phyloP scores from a whole-genome alignment of 228 moss, liverwort and hornwort genomes.

The Sphagnum fallax region DNA sequence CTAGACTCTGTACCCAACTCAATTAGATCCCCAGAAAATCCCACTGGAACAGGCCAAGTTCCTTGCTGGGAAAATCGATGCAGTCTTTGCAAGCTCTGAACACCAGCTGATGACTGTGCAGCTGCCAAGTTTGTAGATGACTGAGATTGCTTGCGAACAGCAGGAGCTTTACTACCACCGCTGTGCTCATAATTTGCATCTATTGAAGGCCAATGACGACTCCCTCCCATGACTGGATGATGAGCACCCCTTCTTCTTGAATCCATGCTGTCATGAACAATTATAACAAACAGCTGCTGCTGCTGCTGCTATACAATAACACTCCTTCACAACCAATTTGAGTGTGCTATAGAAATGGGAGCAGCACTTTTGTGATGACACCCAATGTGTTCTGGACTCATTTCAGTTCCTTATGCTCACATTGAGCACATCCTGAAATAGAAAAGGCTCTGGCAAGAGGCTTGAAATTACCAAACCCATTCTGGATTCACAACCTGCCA shows the following conservation, averaged over 20 bases:
- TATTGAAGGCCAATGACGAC: conserved; percentile 35
- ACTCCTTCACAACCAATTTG: too few species aligned
- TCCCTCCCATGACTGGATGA: conserved; percentile 37
- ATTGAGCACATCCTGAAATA: too few species aligned
- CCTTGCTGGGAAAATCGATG: conserved; percentile 38
- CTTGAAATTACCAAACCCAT: too few species aligned
- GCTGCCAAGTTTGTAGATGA: conserved; percentile 52
- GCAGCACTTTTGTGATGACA: too few species aligned
- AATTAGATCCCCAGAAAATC: conserved; percentile 36
- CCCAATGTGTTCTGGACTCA: too few species aligned
- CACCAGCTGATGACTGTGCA: conserved; percentile 50
- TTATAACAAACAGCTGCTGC: too few species aligned
- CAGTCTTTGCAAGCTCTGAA: conserved; percentile 50
- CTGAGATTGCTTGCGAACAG: conserved; percentile 49
- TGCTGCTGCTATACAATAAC: too few species aligned
- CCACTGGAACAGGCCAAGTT: conserved; percentile 48
- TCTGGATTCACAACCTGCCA: too few species aligned
- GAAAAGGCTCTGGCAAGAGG: too few species aligned
- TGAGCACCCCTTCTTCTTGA: conserved; percentile 34
- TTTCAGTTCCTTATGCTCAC: too few species aligned
- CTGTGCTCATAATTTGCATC: conserved; percentile 44
- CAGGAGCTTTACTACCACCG: conserved; percentile 14
- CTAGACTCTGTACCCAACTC: conserved; percentile 36
- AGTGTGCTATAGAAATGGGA: too few species aligned
- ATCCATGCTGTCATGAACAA: conserved; percentile 40